Conservation (phyloP, 1,139 yeast species). For the Diutina catenulata region DNA sequence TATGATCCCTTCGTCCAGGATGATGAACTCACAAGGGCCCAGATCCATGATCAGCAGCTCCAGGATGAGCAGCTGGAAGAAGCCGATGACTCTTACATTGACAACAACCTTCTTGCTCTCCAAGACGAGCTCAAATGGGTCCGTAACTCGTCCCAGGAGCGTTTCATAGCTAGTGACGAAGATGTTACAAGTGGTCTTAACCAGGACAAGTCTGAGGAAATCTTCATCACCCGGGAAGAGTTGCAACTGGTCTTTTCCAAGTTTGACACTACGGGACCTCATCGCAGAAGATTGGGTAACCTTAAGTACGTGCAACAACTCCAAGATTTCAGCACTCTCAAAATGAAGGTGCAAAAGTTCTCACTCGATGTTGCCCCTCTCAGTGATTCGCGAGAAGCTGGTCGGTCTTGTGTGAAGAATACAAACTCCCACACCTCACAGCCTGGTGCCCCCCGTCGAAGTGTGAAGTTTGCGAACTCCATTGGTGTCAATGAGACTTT, state of each 20-base stretch:
- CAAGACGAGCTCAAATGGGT: constrained; percentile 24
- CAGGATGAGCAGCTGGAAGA: constrained; percentile 16
- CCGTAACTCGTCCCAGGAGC: no score
- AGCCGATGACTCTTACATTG: constrained; percentile 19
- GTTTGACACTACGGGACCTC: constrained; percentile 3
- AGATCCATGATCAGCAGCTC: constrained; percentile 29
- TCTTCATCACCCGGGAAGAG: background rate
- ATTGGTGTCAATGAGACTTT: constrained; percentile 35
- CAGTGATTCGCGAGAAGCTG: background rate
- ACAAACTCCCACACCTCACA: constrained; percentile 8
- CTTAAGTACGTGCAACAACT: constrained; percentile 26
- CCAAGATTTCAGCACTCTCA: constrained; percentile 23
- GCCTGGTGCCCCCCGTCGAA: constrained; percentile 5
- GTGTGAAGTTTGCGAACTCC: constrained; percentile 33
- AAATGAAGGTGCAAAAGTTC: constrained; percentile 22
- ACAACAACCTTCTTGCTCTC: constrained; percentile 23
- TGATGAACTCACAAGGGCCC: constrained; percentile 32
- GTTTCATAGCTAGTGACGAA: no score
- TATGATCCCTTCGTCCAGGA: constrained; percentile 18
- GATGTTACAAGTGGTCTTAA: no score
- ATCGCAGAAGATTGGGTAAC: constrained; percentile 3
- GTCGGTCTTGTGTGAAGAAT: background rate
- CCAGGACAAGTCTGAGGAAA: no score
- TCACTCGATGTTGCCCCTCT: constrained; percentile 12
- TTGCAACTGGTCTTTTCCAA: background rate